These are phyloP conservation scores for Xylariaceae sp. DNA, from an alignment of 2,329 filamentous ascomycete species.

Conservation along the genomic window DNA sequence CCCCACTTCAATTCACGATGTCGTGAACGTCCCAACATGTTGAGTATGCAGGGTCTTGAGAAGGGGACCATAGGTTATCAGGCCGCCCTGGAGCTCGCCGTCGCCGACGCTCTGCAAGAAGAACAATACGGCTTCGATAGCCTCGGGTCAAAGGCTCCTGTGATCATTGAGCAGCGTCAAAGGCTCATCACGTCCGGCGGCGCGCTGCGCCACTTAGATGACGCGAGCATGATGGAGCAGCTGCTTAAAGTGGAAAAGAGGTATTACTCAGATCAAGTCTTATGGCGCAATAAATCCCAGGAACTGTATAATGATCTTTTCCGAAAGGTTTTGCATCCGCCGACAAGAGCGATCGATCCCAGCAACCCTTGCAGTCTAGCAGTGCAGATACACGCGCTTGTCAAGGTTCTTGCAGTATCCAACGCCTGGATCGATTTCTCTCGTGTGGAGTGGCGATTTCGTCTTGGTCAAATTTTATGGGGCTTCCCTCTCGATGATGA, in stretches of 20 bases:
- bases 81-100: slow-evolving; percentile 61
- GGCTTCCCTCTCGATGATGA: slow-evolving; percentile 50
- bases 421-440: slow-evolving; percentile 74
- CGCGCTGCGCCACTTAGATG: slow-evolving; percentile 50
- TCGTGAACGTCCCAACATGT: slow-evolving; percentile 64
- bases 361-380: slow-evolving; percentile 59
- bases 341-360: slow-evolving; percentile 52
- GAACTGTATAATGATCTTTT: slow-evolving; percentile 62
- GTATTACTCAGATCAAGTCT: slow-evolving; percentile 51
- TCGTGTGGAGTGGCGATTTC: slow-evolving; percentile 69
- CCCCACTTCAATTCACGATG: slow-evolving; percentile 58
- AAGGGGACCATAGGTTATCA: slow-evolving; percentile 67
- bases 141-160: slow-evolving; percentile 50
- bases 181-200: slow-evolving; percentile 51
- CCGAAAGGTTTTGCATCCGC: slow-evolving; percentile 54
- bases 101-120: slow-evolving; percentile 61
- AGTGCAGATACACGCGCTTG: slow-evolving; percentile 65
- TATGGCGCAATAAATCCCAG: slow-evolving; percentile 46
- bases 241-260: slow-evolving; percentile 53
- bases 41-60: slow-evolving; percentile 67
- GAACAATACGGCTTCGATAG: slow-evolving; percentile 58
- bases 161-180: slow-evolving; percentile 55
- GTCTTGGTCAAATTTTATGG: slow-evolving; percentile 69
- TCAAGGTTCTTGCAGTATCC: slow-evolving; percentile 60
- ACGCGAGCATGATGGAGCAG: slow-evolving; percentile 55